A percentile compares a stretch with the other conserved stretches of the same genome.
These are phyloP conservation scores for Cutaneotrichosporon arboriforme DNA, from an alignment of 1,284 basidiomycete species.

Conservation along the genomic window DNA sequence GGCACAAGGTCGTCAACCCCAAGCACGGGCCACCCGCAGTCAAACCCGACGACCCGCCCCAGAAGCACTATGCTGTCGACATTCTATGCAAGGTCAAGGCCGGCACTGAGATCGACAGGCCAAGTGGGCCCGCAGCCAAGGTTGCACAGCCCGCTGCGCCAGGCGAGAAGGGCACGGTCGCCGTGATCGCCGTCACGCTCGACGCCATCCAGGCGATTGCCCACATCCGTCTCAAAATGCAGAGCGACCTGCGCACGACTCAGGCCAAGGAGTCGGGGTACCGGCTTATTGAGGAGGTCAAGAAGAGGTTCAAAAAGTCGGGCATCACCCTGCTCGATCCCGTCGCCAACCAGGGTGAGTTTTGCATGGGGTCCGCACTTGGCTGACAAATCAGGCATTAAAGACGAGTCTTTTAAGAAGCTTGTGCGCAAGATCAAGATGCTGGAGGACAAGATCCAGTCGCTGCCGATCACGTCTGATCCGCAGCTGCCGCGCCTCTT, in stretches of 20 bases:
- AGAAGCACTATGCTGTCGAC: slow-evolving; percentile 88
- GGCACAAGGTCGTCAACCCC: slow-evolving; percentile 59
- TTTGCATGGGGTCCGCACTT: no score
- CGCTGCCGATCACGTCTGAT: slow-evolving; percentile 68
- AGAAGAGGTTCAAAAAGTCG: slow-evolving; percentile 72
- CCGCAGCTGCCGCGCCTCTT: slow-evolving; percentile 72
- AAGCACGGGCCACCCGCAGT: slow-evolving; percentile 47
- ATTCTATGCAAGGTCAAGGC: slow-evolving; percentile 79
- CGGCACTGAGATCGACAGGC: slow-evolving; percentile 63
- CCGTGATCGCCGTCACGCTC: slow-evolving; percentile 83
- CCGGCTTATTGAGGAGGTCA: slow-evolving; percentile 85
- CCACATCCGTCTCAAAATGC: slow-evolving; percentile 78
- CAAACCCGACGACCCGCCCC: slow-evolving; percentile 61
- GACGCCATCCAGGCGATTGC: slow-evolving; percentile 82
- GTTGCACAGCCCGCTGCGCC: slow-evolving; percentile 67
- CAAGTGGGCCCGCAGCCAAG: slow-evolving; percentile 62
- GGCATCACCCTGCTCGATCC: slow-evolving; percentile 87
- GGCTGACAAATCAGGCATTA: slow-evolving; percentile 57
- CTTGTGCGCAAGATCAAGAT: slow-evolving; percentile 78
- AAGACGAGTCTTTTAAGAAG: slow-evolving; percentile 84
- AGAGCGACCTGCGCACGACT: slow-evolving; percentile 78
- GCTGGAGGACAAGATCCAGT: slow-evolving; percentile 74
- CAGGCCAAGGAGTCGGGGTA: slow-evolving; percentile 74
- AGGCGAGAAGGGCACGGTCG: slow-evolving; percentile 69
- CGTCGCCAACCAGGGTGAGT: slow-evolving; percentile 58